Base-by-base conservation (phyloP, 768 basidiomycete genomes). In the Clitopilus hobsonii region DNA sequence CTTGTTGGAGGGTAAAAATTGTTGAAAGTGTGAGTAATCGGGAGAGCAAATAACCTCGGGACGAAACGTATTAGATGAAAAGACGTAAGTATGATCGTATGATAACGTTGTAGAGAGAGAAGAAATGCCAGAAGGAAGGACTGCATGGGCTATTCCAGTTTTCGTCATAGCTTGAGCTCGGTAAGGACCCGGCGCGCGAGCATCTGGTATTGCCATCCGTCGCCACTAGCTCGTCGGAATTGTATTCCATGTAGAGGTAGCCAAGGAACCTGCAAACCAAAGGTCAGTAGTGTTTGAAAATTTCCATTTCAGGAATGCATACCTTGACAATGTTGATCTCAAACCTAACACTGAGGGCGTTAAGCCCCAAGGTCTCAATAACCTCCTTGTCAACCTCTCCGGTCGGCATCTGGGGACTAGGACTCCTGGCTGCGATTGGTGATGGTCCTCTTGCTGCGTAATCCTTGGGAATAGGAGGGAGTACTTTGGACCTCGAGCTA, bases 291-390 rank as follows among this genome's bases (percentile, higher is more conserved):
- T 54, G 25, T 23, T 2, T 29, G 16, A 1, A 54, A 18, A 52
- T 20, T n/a, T 41, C 6, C 2, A 56, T 32, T 49, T 29, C 11
- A 52, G 50, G 25, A 41, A 47, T 18, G 32, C 86, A 16, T 60
- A 95, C 94, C 83, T 98, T 98, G 68, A 99, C 92, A 60, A 99
- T 88, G 67, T 89, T 95, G 56, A 98, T 91, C 71, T 99, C 96
- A 69, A 98, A 99, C 58, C 93, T 82, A 10, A 99, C 96, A 59
- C 91, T 87, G 58, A 98, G 67, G 38, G 84, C 84, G 68, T 85
- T 91, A 55, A 84, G 83, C 24, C 85, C 85, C 66, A 89, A 82
- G 59, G 68, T 82, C 61, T 91, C 91, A 60, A 91, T 89, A 53
- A 85, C 65, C 23, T 86, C 85, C 18, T 78, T 73, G 57, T 85